Evolutionary conservation across 2,329 filamentous ascomycete genomes (phyloP), one percentile per base, ranked within the genome.

Genomic region (Calonectria pseudoturangicola): DNA sequence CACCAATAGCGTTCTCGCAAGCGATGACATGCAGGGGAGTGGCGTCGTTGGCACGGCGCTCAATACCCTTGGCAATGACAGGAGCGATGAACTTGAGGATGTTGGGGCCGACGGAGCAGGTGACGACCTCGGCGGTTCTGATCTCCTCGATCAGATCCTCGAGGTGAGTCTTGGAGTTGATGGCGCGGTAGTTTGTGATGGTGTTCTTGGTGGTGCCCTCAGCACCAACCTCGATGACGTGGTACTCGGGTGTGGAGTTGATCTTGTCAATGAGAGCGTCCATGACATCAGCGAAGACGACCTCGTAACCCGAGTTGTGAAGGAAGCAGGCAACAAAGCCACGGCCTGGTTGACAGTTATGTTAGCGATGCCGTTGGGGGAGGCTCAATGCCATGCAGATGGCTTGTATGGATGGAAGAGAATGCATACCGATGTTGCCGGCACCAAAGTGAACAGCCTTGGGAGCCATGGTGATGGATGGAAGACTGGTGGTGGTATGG

Each of bases 1-100:
- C 97, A 76, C 95, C 95, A 83, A 98, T 98, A 83, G 95, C 95
- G 85, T 99, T 99, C 88, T 99, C 97, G 86, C 97, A 99, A 71
- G 97, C 97, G 86, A 99, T 98, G 82, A 99, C 94, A 27, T 96
- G 92, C 50, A 98, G 86, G 9, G 96, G 96, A 74, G 90, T 90
- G 68, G 84, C 82, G 51, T 89, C 86, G 16, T 85, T 82, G n/a
- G 92, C 89, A 76, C 97, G 93, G 77, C 90, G 89, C 83, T 96
- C 93, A 76, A 99, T 95, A 78, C 95, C 97, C 89, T 98, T 97
- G 82, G 96, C 96, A 79, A 99, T 98, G 80, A 96, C 94, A 28
- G 96, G 94, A 58, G 97, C 97, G 82, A 99, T 97, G 86, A 98
- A 98, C 87, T 95, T 96, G 82, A 99, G 93, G 82, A 99, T 93